phyloP scores from a whole-genome alignment of 805 yeast genomes.

The Myxozyma lipomycoides region DNA sequence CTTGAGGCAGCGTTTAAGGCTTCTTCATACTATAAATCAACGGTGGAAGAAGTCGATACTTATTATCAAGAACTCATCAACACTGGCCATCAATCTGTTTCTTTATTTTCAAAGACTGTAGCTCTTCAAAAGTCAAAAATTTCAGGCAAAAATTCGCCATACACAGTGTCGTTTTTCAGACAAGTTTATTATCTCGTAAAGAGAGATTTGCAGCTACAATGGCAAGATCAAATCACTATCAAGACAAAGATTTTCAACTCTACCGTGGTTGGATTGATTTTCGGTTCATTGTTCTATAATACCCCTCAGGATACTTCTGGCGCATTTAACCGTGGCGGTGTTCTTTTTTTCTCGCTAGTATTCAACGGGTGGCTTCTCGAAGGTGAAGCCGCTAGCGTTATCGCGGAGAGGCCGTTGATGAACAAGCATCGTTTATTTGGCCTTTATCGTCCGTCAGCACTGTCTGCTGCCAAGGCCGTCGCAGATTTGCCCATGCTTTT shows the following conservation, averaged over 20 bases:
- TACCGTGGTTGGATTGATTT: constrained; percentile 51
- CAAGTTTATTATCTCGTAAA: constrained; percentile 18
- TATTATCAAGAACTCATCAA: constrained; percentile 20
- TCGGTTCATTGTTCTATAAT: constrained; percentile 52
- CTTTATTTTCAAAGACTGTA: constrained; percentile 17
- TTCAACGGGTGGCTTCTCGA: constrained; percentile 60
- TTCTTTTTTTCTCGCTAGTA: constrained; percentile 51
- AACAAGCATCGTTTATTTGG: constrained; percentile 58
- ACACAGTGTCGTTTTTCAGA: constrained; percentile 25
- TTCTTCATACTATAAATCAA: constrained; percentile 41
- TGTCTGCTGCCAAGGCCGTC: constrained; percentile 59
- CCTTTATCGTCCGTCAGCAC: constrained; percentile 59
- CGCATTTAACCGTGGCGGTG: constrained; percentile 53
- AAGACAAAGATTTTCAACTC: constrained; percentile 28
- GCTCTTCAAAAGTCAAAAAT: constrained; percentile 3
- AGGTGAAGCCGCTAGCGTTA: constrained; percentile 50
- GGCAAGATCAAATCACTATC: constrained; percentile 26
- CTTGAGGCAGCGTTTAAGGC: constrained; percentile 48
- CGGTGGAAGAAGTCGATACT: constrained; percentile 45
- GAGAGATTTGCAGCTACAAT: constrained; percentile 23
- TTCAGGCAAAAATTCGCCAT: constrained; percentile 11
- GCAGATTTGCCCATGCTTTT: constrained; percentile 56
- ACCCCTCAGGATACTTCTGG: constrained; percentile 44
- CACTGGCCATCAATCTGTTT: constrained; percentile 17
- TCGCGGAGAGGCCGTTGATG: constrained; percentile 55